Conservation (phyloP, 352 stramenopile genomes). For the Phytophthora cajani region DNA sequence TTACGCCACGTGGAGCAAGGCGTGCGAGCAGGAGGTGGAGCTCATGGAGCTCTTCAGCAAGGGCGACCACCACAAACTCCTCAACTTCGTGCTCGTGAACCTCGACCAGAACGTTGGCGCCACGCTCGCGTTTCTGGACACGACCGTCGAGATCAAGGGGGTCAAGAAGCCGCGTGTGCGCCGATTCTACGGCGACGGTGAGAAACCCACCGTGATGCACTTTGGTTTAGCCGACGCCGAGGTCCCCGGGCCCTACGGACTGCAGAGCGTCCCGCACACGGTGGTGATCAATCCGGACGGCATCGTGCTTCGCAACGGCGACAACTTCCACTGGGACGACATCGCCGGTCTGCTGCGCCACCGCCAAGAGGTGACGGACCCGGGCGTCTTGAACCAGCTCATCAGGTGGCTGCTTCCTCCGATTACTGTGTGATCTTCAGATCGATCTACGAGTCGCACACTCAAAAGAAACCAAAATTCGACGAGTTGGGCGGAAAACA, state of each 20-base stretch:
- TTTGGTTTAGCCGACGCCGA: conserved; percentile 51
- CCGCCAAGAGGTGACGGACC: conserved; percentile 37
- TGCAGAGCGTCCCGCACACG: conserved; percentile 59
- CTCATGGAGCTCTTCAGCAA: conserved; percentile 68
- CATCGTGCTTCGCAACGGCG: conserved; percentile 57
- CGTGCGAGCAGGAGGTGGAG: conserved; percentile 59
- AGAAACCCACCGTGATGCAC: conserved; percentile 59
- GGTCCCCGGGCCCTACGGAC: conserved; percentile 58
- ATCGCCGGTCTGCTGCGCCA: conserved; percentile 57
- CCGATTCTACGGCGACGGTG: conserved; percentile 50
- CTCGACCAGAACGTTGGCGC: conserved; percentile 65
- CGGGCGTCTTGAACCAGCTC: conserved; percentile 20
- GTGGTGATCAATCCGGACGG: conserved; percentile 54
- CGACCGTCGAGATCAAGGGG: conserved; percentile 40
- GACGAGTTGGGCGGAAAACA: background rate
- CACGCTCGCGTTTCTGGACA: conserved; percentile 57
- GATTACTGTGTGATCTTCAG: conserved; percentile 17
- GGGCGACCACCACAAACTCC: conserved; percentile 44
- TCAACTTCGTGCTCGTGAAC: conserved; percentile 73
- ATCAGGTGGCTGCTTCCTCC: conserved; percentile 38
- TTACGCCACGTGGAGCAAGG: conserved; percentile 72
- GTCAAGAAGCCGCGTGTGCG: conserved; percentile 50
- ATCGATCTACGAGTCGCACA: background rate
- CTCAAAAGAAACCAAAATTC: background rate
- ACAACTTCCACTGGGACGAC: conserved; percentile 71